Evolutionary conservation across 2,329 filamentous ascomycete species (phyloP), one percentile per base, ranked within the genome.

Genomic region (Phoma sp.): DNA sequence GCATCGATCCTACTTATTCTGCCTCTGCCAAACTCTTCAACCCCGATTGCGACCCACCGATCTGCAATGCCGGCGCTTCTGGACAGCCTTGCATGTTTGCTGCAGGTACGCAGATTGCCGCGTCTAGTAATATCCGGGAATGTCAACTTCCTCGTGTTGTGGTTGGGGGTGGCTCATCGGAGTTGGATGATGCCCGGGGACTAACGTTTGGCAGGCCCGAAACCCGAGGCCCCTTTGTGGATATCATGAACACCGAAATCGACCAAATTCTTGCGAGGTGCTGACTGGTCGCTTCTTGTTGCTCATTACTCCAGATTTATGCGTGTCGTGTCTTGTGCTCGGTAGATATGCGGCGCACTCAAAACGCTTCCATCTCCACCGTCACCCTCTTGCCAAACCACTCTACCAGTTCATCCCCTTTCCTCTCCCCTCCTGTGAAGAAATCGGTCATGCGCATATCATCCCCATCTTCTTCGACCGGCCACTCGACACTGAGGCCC

Each of bases 331-430:
- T 14, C 4, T 11, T 14, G n/a, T n/a, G n/a, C n/a, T n/a, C n/a
- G n/a, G n/a, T n/a, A n/a, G n/a, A n/a, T n/a, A n/a, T n/a, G n/a
- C n/a, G n/a, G n/a, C n/a, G 38, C 17, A 12, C 14, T 67, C 64
- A 95, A 67, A 95, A 91, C 17, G 89, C 85, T 61, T 90, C 87
- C 59, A 91, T 86, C 65, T 90, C 88, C 53, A 88, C 77, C 1
- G 85, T 84, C 7, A 85, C 84, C n/a, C 86, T 81, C 51, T 82
- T 86, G 2, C 93, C 93, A 76, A 92, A 97, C 93, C 93, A 97
- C 21, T 83, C 81, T 1, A 85, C 86, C 49, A 96, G 75, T 74
- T 96, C 91, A 71, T 87, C 85, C 29, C 80, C 80, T 17, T 74
- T 80, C 14, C 77, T 74, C 59, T 75, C 63, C 52, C 68, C 70